These are phyloP conservation scores for Monosporascus sp. DNA, from an alignment of 2,329 filamentous ascomycete genomes.

Conservation along the genomic window DNA sequence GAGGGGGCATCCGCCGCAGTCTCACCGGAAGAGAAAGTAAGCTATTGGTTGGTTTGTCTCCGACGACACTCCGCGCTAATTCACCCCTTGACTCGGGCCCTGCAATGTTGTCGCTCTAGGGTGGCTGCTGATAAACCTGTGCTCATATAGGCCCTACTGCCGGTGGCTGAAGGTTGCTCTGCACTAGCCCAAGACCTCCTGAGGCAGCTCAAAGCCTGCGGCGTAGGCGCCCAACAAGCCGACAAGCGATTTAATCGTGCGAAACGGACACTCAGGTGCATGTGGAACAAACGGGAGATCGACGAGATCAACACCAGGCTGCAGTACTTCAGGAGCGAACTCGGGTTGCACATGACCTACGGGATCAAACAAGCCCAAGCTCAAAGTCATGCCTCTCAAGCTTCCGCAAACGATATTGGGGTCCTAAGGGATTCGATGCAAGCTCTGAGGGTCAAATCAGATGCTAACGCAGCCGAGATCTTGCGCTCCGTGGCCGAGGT, in stretches of 20 bases:
- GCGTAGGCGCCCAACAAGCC: constrained; percentile 4
- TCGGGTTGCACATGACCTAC: constrained; percentile 6
- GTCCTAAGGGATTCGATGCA: neutral
- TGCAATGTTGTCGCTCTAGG: too few species aligned
- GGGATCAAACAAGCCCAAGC: constrained; percentile 5
- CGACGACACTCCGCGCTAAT: neutral
- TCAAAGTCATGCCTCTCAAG: constrained; percentile 3
- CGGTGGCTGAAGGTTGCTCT: constrained; percentile 10
- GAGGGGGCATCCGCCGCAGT: constrained; percentile 3
- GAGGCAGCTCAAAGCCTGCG: constrained; percentile 7
- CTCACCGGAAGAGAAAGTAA: constrained; percentile 8
- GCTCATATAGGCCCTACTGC: constrained; percentile 6
- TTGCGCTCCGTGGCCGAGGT: constrained; percentile 3
- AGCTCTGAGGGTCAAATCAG: neutral
- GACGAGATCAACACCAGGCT: constrained; percentile 8
- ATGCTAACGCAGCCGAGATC: constrained; percentile 1
- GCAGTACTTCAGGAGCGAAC: constrained; percentile 8
- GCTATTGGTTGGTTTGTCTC: neutral
- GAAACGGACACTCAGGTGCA: constrained; percentile 3
- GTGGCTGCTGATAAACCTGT: too few species aligned
- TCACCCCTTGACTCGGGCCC: neutral
- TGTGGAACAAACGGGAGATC: constrained; percentile 15
- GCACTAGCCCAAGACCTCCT: constrained; percentile 10
- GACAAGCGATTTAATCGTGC: constrained; percentile 4
- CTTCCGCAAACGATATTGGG: constrained; percentile 2